Percentiles rank a stretch among this genome's conserved stretches.
Conservation (phyloP, 768 basidiomycete genomes). For the Tricholoma hemisulphureum region DNA sequence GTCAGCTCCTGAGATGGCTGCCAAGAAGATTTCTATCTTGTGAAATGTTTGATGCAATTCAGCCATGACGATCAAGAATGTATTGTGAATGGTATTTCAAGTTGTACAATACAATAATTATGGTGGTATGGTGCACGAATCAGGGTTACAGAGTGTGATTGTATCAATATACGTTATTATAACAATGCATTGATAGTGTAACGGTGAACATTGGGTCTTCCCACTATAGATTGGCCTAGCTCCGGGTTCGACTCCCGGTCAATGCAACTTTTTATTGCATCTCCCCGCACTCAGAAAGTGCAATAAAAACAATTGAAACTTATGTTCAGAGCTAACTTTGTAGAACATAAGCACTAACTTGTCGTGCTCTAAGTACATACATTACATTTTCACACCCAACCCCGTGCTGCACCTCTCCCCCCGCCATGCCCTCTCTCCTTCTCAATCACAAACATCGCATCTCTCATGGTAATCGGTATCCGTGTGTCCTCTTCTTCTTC, state of each 20-base stretch:
- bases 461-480: slow-evolving; percentile 64
- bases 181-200: slow-evolving; percentile 21
- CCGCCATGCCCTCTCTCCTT: slow-evolving; percentile 82
- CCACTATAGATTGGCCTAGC: slow-evolving; percentile 39
- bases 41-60: too few relatives aligned
- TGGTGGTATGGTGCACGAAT: too few relatives aligned
- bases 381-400: slow-evolving; percentile 47
- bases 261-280: slow-evolving; percentile 36
- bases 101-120: too few relatives aligned
- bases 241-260: slow-evolving; percentile 56
- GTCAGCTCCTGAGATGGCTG: neutral
- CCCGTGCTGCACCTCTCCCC: slow-evolving; percentile 71
- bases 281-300: too few relatives aligned
- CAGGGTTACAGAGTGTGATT: too few relatives aligned
- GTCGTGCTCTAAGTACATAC: neutral
- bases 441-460: slow-evolving; percentile 85
- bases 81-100: too few relatives aligned
- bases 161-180: too few relatives aligned
- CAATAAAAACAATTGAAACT: too few relatives aligned
- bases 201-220: slow-evolving; percentile 22
- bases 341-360: too few relatives aligned
- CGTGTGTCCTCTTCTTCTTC: slow-evolving; percentile 56
- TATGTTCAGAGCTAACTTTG: too few relatives aligned
- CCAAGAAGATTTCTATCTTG: neutral
- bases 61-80: too few relatives aligned